Base-by-base conservation (phyloP, 805 yeast genomes). In the Teunomyces gatunensis region DNA sequence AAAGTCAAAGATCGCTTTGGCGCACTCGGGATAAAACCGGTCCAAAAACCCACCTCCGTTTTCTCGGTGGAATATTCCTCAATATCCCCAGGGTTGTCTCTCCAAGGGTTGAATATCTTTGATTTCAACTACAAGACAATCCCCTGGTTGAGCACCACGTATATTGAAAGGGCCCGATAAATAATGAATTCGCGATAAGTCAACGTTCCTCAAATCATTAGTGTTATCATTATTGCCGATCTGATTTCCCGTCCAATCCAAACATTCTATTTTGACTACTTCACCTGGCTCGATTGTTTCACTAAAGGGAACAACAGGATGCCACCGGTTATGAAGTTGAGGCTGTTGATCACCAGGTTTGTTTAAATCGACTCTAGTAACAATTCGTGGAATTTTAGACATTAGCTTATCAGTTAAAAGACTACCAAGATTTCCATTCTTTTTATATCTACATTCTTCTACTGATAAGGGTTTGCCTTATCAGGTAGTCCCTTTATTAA, bases 161-260 rank as follows among this genome's bases (percentile, higher is more conserved):
- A 77, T 62, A 20, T 69, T 62, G 52, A 76, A 68, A 6, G 81
- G 81, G 4, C 81, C 81, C 6, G 80, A 73, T 11, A 77, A 57
- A 52, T 75, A 76, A 53, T 77, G 81, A 49, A 77, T 74, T 47
- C 65, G 59, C 4, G 75, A 65, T 21, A 77, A 61, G 56, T 77
- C 80, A 42, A 69, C 73, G 50, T 71, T 49, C 48, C 63, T 68
- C 51, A 77, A 64, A 54, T 77, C 81, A 56, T 77, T 79, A 21
- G 81, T 80, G 32, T 61, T 55, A 50, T 77, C 80, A 53, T 67
- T 67, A 58, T 77, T 76, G 10, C 63, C 63, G 44, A 77, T 66
- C 57, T 77, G 81, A 46, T 77, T 77, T 10, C 81, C 81, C 6
- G 81, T 77, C 81, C 81, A 77, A 51, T 77, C 81, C 41, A 77